Conservation (phyloP, 78 protist genomes). For the slime mould (Dictyostelium discoideum) region dicty_2.7 NC_007088.5:5749501-5750000, state of each 20-base stretch:
- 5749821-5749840: background rate
- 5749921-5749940: background rate
- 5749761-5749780: background rate
- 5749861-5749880: background rate
- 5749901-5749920: background rate
- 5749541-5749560: background rate
- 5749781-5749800: background rate
- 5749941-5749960: background rate
- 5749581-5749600: background rate
- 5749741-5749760: background rate
- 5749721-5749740: background rate
- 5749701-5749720: background rate
- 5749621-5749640: background rate
- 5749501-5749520: background rate
- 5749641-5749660: too few relatives aligned
- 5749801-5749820: background rate
- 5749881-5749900: background rate
- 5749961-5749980: background rate
- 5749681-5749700: background rate
- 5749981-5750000: background rate
- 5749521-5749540: background rate
- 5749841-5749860: background rate
- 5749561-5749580: background rate
- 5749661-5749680: background rate
- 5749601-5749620: background rate